phyloP scores from a whole-genome alignment of 331 rosid genomes.

The Phaseolus coccineus region DNA sequence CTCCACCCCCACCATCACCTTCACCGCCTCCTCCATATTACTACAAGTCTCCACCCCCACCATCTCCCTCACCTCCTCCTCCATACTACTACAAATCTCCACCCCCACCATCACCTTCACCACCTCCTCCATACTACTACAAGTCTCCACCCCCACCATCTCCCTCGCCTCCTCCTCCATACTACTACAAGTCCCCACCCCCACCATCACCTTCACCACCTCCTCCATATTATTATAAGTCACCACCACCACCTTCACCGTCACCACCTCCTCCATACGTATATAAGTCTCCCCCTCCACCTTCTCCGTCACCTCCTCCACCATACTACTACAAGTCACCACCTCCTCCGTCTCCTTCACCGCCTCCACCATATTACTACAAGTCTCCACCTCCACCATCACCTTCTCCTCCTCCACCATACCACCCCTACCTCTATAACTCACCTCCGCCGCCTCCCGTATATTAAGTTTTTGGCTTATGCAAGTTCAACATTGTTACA shows the following conservation, averaged over 20 bases:
- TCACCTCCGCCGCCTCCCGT: conserved; percentile 41
- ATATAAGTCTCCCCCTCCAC: conserved; percentile 42
- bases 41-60: conserved; percentile 12
- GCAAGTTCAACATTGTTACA: neutral
- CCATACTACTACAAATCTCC: conserved; percentile 24
- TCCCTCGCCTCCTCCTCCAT: conserved; percentile 51
- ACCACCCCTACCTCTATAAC: conserved; percentile 1
- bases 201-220: conserved; percentile 49
- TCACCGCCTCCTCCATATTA: no score
- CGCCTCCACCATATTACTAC: conserved; percentile 44
- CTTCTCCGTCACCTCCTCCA: conserved; percentile 42
- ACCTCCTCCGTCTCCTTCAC: conserved; percentile 43
- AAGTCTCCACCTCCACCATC: conserved; percentile 48
- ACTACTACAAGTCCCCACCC: conserved; percentile 26
- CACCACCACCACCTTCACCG: conserved; percentile 47
- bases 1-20: no score
- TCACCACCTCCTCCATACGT: conserved; percentile 52
- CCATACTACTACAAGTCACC: conserved; percentile 47
- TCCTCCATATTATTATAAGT: conserved; percentile 46
- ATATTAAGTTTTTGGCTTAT: neutral
- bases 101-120: conserved; percentile 30
- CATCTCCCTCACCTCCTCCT: conserved; percentile 12
- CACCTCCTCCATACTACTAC: conserved; percentile 38
- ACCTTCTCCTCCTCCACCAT: conserved; percentile 45
- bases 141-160: conserved; percentile 34